A percentile compares a stretch with the other conserved stretches of the same genome.
Conservation (phyloP, 495 filamentous ascomycete genomes). For the Saxophila tyrrhenica region DNA sequence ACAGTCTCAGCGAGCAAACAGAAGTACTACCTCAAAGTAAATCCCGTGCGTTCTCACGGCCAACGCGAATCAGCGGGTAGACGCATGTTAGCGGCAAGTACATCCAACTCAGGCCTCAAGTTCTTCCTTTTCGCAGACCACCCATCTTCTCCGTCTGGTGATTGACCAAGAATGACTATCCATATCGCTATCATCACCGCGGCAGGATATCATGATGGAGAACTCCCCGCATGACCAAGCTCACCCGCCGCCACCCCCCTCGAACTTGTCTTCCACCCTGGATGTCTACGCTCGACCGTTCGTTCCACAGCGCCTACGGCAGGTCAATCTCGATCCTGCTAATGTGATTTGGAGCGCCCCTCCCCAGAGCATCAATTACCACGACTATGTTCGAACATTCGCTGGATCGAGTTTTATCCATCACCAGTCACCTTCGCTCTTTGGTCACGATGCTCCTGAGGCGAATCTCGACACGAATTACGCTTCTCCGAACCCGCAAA, state of each 20-base stretch:
- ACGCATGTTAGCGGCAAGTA: too few species aligned
- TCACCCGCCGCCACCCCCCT: too few species aligned
- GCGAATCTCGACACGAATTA: too few species aligned
- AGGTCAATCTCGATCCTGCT: slow-evolving; percentile 22
- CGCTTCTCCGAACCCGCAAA: too few species aligned
- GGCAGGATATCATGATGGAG: background rate
- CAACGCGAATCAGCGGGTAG: too few species aligned
- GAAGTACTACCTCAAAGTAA: too few species aligned
- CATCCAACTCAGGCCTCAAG: too few species aligned
- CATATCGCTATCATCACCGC: background rate
- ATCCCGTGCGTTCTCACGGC: too few species aligned
- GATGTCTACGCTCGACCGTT: slow-evolving; percentile 30
- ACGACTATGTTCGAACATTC: slow-evolving; percentile 12
- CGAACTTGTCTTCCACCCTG: slow-evolving; percentile 8
- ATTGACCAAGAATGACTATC: background rate
- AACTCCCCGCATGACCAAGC: background rate
- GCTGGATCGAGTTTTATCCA: slow-evolving; percentile 13
- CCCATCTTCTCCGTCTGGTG: too few species aligned
- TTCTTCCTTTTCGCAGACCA: too few species aligned
- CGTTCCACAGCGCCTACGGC: slow-evolving; percentile 23
- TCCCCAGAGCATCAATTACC: slow-evolving; percentile 9
- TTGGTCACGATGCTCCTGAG: background rate
- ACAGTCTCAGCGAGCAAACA: too few species aligned
- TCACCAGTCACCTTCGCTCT: background rate
- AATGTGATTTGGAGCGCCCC: slow-evolving; percentile 4